phyloP scores from a whole-genome alignment of 208 protist genomes.

The Crithidia sp. region DNA sequence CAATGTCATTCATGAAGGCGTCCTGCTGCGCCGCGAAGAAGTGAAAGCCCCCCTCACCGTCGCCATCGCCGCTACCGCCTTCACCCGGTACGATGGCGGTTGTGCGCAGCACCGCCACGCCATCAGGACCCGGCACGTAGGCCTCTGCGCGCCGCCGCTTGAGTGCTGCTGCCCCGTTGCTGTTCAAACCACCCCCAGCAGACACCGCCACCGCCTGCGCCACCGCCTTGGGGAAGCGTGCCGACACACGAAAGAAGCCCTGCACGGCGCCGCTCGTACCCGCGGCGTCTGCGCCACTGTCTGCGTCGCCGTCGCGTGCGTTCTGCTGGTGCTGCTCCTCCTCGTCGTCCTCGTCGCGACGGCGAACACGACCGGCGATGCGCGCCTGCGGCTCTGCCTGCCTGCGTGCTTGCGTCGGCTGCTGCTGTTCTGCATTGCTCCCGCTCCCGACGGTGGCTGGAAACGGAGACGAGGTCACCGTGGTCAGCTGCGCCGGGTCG shows the following conservation, averaged over 20 bases:
- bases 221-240: constrained; percentile 35
- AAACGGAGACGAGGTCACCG: neutral
- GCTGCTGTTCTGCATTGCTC: neutral
- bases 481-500: constrained; percentile 30
- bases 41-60: constrained; percentile 45
- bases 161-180: constrained; percentile 4
- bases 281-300: neutral
- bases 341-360: constrained; percentile 66
- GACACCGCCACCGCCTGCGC: constrained; percentile 22
- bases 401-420: neutral
- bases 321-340: constrained; percentile 18
- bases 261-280: neutral
- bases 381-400: constrained; percentile 25
- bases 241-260: constrained; percentile 58
- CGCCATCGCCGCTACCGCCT: neutral
- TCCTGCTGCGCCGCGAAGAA: constrained; percentile 72
- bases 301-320: neutral
- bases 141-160: constrained; percentile 61
- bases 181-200: neutral
- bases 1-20: constrained; percentile 78
- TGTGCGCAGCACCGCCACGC: constrained; percentile 39
- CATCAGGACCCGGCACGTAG: constrained; percentile 42
- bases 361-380: constrained; percentile 55
- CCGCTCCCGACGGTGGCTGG: neutral
- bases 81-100: constrained; percentile 41